Evolutionary conservation across 2,329 filamentous ascomycete species (phyloP).

Genomic region (Ophiostoma novo-ulmi): DNA sequence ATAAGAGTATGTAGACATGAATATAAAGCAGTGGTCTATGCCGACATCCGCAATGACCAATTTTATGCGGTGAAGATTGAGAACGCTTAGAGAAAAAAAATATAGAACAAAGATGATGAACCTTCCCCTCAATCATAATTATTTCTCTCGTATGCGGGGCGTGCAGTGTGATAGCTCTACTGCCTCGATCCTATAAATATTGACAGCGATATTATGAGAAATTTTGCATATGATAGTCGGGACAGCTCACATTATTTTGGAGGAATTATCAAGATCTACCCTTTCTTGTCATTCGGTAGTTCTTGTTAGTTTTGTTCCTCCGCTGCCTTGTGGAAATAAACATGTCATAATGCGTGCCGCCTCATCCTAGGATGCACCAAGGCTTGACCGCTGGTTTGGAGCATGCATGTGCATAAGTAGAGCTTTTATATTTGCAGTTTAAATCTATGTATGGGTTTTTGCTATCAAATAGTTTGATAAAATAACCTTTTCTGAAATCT

Average conservation of each 20-base stretch:
- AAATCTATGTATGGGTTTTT: too few species aligned
- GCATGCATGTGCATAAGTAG: neutral
- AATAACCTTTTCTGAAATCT: neutral
- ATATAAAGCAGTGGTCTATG: neutral
- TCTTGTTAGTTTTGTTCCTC: neutral
- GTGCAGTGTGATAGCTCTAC: neutral
- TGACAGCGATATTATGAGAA: neutral
- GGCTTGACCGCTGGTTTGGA: conserved; percentile 1
- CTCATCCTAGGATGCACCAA: neutral
- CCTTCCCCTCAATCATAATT: neutral
- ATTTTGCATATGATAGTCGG: neutral
- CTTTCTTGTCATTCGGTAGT: neutral
- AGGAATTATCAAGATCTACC: neutral
- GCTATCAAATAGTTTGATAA: too few species aligned
- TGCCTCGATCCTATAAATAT: neutral
- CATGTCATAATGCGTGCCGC: neutral
- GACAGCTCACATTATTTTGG: neutral
- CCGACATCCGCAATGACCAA: neutral
- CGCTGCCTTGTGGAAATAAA: neutral
- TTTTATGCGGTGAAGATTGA: neutral
- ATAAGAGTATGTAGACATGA: neutral
- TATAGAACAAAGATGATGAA: neutral
- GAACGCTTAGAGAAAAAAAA: neutral
- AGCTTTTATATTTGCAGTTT: neutral
- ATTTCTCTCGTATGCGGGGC: neutral